Conservation (phyloP, 768 basidiomycete species). For the Phanerodontia chrysosporium region DNA sequence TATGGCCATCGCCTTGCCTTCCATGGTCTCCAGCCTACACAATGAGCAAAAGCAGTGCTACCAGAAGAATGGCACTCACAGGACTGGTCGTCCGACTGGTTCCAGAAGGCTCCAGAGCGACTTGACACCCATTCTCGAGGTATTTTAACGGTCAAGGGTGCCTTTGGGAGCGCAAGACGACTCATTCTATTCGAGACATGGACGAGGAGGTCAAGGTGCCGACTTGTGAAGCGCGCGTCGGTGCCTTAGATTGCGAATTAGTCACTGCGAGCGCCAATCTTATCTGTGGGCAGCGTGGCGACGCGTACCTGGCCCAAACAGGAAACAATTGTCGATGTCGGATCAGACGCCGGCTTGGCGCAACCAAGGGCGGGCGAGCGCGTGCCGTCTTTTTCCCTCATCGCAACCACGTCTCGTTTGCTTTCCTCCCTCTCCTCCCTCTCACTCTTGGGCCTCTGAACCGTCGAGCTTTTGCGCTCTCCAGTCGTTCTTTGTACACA, state of each 20-base stretch:
- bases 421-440: constrained; percentile 20
- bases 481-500: constrained; percentile 18
- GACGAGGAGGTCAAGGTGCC: constrained; percentile 1
- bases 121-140: constrained; percentile 82
- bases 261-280: neutral
- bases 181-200: constrained; percentile 4
- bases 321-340: constrained; percentile 4
- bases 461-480: constrained; percentile 24
- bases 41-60: neutral
- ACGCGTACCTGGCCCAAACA: neutral
- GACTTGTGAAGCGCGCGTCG: neutral
- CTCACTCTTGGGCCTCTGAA: constrained; percentile 22
- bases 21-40: constrained; percentile 83
- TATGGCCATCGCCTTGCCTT: constrained; percentile 94
- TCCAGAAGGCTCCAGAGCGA: constrained; percentile 89
- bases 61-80: constrained; percentile 46
- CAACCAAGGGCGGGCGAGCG: neutral
- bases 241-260: neutral
- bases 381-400: constrained; percentile 6
- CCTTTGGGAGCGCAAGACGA: neutral
- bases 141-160: neutral
- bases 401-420: constrained; percentile 8
- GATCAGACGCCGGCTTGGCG: constrained; percentile 3
- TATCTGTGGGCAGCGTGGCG: neutral
- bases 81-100: constrained; percentile 92